Conservation (phyloP, 2,329 filamentous ascomycete species). For the Fulvia fulva region DNA sequence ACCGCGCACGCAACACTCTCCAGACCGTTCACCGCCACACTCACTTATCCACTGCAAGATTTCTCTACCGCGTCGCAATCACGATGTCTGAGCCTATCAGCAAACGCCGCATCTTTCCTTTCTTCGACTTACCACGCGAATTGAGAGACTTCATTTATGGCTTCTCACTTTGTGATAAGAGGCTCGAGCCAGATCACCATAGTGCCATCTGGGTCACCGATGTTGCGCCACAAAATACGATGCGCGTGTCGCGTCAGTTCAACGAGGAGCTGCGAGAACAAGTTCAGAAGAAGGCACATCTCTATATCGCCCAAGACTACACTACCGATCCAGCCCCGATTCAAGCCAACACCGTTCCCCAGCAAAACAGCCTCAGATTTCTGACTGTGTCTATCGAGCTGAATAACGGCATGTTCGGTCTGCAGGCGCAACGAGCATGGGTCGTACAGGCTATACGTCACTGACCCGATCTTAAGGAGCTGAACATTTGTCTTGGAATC, state of each 20-base stretch:
- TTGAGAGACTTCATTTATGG: constrained; percentile 10
- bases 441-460: neutral
- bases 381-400: neutral
- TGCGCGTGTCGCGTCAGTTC: neutral
- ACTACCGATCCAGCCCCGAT: neutral
- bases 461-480: neutral
- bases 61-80: no score
- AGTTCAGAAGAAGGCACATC: neutral
- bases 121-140: constrained; percentile 11
- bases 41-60: no score
- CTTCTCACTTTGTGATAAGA: neutral
- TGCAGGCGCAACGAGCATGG: neutral
- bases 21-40: no score
- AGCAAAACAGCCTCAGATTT: neutral
- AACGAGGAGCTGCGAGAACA: neutral
- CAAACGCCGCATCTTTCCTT: neutral
- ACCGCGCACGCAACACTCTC: no score
- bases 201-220: neutral
- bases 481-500: neutral
- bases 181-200: neutral
- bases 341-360: neutral
- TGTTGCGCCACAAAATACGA: neutral
- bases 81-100: neutral
- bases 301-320: neutral
- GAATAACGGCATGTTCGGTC: neutral